A percentile compares a stretch with the other conserved stretches of the same genome.
These are phyloP conservation scores for Fusarium foetens DNA, from an alignment of 2,329 filamentous ascomycete species.

Conservation along the genomic window DNA sequence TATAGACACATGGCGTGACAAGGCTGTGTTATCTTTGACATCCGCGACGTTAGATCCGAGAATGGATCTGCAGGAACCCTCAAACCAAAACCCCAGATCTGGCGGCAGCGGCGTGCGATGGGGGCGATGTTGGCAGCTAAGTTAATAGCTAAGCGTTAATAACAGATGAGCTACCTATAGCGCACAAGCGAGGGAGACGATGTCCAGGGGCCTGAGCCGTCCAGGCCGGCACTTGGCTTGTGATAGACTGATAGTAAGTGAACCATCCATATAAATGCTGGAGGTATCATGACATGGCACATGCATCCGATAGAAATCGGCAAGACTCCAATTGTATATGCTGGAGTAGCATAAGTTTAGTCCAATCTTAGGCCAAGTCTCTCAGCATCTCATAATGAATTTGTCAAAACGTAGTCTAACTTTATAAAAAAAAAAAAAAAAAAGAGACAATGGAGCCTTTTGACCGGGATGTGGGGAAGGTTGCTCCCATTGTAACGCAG, in stretches of 20 bases:
- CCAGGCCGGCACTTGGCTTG: constrained; percentile 33
- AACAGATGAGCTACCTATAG: constrained; percentile 17
- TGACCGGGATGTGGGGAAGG: background rate
- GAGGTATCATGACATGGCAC: constrained; percentile 5
- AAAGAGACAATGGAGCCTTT: background rate
- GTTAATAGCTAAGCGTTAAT: background rate
- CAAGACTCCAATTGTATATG: background rate
- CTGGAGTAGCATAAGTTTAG: background rate
- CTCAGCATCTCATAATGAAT: background rate
- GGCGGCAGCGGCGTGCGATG: constrained; percentile 25
- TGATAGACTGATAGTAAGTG: constrained; percentile 11
- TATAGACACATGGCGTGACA: constrained; percentile 5
- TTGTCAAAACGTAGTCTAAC: background rate
- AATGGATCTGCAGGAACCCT: constrained; percentile 43
- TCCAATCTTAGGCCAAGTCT: background rate
- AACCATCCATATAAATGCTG: background rate
- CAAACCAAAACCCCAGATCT: constrained; percentile 41
- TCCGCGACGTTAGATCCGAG: constrained; percentile 32
- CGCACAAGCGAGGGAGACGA: constrained; percentile 5
- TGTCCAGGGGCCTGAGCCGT: constrained; percentile 10
- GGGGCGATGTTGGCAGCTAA: constrained; percentile 22
- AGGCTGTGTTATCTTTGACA: constrained; percentile 16
- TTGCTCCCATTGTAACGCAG: background rate
- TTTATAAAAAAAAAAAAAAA: background rate
- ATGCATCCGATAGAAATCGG: background rate